Evolutionary conservation across 805 yeast genomes (phyloP).

Genomic region (Metschnikowia vanudenii): DNA sequence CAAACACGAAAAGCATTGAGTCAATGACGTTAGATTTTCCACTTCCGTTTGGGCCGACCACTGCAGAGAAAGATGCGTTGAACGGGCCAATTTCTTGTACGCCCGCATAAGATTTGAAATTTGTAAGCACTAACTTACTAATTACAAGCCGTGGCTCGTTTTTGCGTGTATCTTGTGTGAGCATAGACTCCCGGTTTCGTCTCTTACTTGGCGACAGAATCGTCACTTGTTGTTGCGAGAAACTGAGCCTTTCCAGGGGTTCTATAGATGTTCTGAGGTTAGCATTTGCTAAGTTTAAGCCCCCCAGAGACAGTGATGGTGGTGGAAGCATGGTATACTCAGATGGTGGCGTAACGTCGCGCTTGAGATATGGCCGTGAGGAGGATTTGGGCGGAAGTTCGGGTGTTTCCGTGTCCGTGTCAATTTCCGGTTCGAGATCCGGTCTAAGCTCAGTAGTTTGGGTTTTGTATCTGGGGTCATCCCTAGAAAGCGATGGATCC

Average conservation of each 20-base stretch:
- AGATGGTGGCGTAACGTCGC: conserved; percentile 1
- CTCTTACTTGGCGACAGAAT: conserved; percentile 31
- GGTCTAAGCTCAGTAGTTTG: too few species aligned
- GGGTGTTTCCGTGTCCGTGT: too few species aligned
- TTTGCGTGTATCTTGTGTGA: conserved; percentile 11
- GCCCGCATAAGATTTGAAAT: conserved; percentile 96
- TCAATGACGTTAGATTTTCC: conserved; percentile 98
- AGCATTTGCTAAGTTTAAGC: not conserved
- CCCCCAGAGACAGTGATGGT: conserved; percentile 1
- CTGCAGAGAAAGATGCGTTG: conserved; percentile 89
- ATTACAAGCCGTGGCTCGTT: conserved; percentile 68
- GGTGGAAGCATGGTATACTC: too few species aligned
- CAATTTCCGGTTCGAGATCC: too few species aligned
- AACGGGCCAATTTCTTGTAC: conserved; percentile 92
- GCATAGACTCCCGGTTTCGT: conserved; percentile 19
- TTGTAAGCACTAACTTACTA: conserved; percentile 65
- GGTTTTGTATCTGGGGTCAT: too few species aligned
- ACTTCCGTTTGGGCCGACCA: conserved; percentile 97
- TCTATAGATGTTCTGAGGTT: conserved; percentile 3
- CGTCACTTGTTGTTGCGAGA: conserved; percentile 24
- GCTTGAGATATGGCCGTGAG: not conserved
- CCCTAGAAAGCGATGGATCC: not conserved
- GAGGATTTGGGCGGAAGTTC: not conserved
- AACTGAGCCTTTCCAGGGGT: conserved; percentile 22
- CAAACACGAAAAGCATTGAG: conserved; percentile 93